Evolutionary conservation across 768 basidiomycete genomes (phyloP).

Genomic region (Russula griseocarnosa): DNA sequence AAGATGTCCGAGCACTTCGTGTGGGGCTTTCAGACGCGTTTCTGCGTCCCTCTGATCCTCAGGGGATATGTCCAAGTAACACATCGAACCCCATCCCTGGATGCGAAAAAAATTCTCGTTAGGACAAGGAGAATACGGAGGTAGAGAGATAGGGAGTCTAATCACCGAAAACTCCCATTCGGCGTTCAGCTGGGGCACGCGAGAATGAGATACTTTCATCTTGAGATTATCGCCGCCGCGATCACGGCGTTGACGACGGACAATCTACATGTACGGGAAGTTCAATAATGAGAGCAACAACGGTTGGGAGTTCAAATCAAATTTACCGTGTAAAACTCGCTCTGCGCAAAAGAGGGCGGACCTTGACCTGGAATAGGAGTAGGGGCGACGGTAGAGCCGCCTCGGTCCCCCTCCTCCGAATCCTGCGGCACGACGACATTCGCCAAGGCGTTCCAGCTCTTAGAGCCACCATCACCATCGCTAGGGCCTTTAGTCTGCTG

Average conservation of each 20-base stretch:
- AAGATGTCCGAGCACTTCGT: constrained; percentile 21
- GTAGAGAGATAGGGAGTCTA: background rate
- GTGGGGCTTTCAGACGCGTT: constrained; percentile 7
- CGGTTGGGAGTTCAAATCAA: background rate
- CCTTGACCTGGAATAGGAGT: background rate
- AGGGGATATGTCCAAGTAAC: constrained; percentile 24
- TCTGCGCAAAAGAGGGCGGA: constrained; percentile 22
- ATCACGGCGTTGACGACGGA: constrained; percentile 25
- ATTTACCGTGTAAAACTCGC: constrained; percentile 23
- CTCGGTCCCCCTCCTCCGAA: background rate
- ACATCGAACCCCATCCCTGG: constrained; percentile 29
- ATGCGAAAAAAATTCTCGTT: background rate
- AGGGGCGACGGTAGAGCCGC: no score
- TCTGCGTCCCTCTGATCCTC: constrained; percentile 19
- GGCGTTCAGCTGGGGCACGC: constrained; percentile 16
- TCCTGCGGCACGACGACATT: background rate
- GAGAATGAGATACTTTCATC: constrained; percentile 20
- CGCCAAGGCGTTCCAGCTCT: background rate
- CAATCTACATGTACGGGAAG: constrained; percentile 12
- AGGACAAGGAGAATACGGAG: background rate
- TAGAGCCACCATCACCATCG: background rate
- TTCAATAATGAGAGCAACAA: background rate
- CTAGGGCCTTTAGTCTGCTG: background rate
- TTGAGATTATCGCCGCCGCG: constrained; percentile 25
- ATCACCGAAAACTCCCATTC: constrained; percentile 27